Conservation (phyloP, 1,139 yeast genomes). For the Pichia kudriavzevii region DNA sequence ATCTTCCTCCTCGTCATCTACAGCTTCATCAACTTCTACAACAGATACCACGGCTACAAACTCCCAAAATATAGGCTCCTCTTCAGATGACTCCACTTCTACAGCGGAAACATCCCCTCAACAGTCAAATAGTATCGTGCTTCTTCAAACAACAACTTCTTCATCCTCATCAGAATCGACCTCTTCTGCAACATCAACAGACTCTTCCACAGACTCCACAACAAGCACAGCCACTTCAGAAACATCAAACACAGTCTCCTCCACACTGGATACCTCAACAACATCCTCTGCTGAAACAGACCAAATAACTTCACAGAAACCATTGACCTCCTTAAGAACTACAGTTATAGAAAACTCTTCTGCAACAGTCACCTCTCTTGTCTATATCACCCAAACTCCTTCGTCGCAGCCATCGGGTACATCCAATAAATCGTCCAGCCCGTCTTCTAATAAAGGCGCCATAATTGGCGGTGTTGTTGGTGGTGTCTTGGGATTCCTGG, state of each 20-base stretch:
- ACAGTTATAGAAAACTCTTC: slow-evolving; percentile 18
- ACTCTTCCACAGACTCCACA: background rate
- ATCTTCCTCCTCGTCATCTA: slow-evolving; percentile 14
- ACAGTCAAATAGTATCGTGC: too few relatives aligned
- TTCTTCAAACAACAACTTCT: slow-evolving; percentile 15
- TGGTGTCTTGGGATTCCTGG: slow-evolving; percentile 47
- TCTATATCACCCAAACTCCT: slow-evolving; percentile 21
- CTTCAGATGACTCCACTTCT: slow-evolving; percentile 13
- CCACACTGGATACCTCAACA: slow-evolving; percentile 2
- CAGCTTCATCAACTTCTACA: slow-evolving; percentile 18
- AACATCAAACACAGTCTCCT: background rate
- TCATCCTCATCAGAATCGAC: slow-evolving; percentile 12
- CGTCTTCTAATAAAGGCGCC: slow-evolving; percentile 36
- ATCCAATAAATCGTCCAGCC: slow-evolving; percentile 14
- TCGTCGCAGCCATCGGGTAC: slow-evolving; percentile 15
- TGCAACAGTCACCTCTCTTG: slow-evolving; percentile 23
- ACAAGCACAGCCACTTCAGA: background rate
- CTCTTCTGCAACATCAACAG: background rate
- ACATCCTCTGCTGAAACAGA: slow-evolving; percentile 18
- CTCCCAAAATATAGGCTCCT: slow-evolving; percentile 16
- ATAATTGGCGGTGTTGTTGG: slow-evolving; percentile 69
- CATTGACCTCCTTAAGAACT: slow-evolving; percentile 24
- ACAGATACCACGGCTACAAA: slow-evolving; percentile 12
- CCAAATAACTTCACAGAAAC: too few relatives aligned
- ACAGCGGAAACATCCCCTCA: too few relatives aligned